Evolutionary conservation across 2,329 filamentous ascomycete genomes (phyloP).

Genomic region (Phaeosphaeriaceae sp.): DNA sequence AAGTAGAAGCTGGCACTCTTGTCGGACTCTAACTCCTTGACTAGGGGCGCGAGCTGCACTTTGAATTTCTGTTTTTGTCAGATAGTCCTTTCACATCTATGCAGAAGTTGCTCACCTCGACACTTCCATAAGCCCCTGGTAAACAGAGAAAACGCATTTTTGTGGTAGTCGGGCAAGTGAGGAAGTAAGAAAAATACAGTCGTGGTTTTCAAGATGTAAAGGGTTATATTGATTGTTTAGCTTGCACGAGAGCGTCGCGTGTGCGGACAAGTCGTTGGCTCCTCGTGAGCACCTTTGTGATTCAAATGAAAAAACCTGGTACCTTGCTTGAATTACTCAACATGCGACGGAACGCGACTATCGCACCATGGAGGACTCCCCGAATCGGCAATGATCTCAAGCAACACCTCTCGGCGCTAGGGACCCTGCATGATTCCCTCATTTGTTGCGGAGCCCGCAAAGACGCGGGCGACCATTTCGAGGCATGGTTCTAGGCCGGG

Average conservation of each 20-base stretch:
- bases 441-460: background rate
- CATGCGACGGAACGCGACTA: background rate
- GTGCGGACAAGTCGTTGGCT: background rate
- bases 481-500: background rate
- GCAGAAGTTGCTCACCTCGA: constrained; percentile 21
- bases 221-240: background rate
- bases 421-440: background rate
- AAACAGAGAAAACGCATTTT: constrained; percentile 30
- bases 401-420: background rate
- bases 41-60: constrained; percentile 33
- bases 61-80: constrained; percentile 30
- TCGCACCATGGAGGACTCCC: background rate
- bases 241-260: background rate
- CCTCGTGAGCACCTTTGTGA: background rate
- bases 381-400: background rate
- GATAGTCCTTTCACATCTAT: background rate
- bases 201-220: background rate
- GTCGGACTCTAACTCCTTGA: constrained; percentile 33
- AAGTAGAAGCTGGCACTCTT: constrained; percentile 29
- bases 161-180: background rate
- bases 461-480: background rate
- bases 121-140: constrained; percentile 35
- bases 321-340: background rate
- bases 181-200: background rate
- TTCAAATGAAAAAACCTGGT: background rate